These are phyloP conservation scores for Aegilops longissima DNA, from an alignment of 176 grass and related monocot species.

Conservation along the genomic window DNA sequence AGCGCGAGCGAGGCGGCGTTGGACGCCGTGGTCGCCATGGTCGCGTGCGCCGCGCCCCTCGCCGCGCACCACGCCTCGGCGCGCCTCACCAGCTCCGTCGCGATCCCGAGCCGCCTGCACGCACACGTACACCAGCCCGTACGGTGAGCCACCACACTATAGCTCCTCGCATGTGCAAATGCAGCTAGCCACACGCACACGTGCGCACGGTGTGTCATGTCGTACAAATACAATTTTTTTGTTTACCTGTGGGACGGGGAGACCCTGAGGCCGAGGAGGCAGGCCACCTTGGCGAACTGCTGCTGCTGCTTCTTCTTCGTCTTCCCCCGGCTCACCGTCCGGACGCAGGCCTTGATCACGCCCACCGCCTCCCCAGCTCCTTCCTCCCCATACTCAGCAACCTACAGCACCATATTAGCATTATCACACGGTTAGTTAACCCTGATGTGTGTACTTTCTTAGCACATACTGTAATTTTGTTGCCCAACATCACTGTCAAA, in stretches of 20 bases:
- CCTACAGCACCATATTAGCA: slow-evolving; percentile 31
- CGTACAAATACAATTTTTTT: neutral
- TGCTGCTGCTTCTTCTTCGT: neutral
- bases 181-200: neutral
- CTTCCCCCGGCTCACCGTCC: slow-evolving; percentile 55
- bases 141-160: neutral
- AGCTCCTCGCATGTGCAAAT: neutral
- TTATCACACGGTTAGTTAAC: neutral
- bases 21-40: slow-evolving; percentile 65
- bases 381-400: slow-evolving; percentile 58
- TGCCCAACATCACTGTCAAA: slow-evolving; percentile 12
- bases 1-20: slow-evolving; percentile 74
- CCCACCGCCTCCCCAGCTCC: slow-evolving; percentile 50
- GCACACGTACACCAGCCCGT: neutral
- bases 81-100: slow-evolving; percentile 49
- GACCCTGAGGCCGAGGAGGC: slow-evolving; percentile 76
- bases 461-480: neutral
- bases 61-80: slow-evolving; percentile 58
- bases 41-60: slow-evolving; percentile 54
- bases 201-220: neutral
- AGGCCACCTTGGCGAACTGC: slow-evolving; percentile 56
- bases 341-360: slow-evolving; percentile 67
- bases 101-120: slow-evolving; percentile 66
- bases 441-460: neutral
- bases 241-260: slow-evolving; percentile 65